Base-by-base conservation (phyloP, 202 grass and related monocot species). In the Brachypodium distachyon region DNA sequence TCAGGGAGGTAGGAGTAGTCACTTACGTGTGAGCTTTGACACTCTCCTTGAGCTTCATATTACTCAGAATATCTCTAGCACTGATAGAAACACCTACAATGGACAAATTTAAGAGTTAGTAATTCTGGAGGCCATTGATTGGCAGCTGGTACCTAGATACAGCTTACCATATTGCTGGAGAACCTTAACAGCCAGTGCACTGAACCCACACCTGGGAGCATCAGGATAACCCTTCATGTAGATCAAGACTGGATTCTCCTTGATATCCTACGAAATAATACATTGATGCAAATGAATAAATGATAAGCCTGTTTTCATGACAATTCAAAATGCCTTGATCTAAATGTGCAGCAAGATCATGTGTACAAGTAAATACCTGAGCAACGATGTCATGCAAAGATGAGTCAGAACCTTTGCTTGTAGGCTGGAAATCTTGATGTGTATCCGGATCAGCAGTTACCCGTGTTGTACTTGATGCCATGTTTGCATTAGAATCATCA, bases 161-260 rank as follows among this genome's bases (percentile, higher is more conserved):
- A 69, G 59, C 29, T 85, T 85, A 99, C 96, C 76, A 78, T 99
- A 99, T 73, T 77, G 87, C 46, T 96, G 78, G 40, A 99, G 87
- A 67, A 99, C 87, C 79, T 95, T 99, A 40, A 99, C 83, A 36
- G 96, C 96, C 61, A 99, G 55, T 64, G 96, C 92, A 68, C 96
- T 99, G 61, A 99, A 95, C 38, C 91, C 89, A 72, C 96, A 99
- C 53, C 85, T 87, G 51, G 96, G 91, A 83, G 89, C 85, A 65
- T 92, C 89, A 67, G 85, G 87, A 78, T 88, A 47, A 63, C 96
- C 92, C 74, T 99, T 99, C 92, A 95, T 99, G 73, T 93, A 99
- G 74, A 95, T 88, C 37, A 99, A 53, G 5, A 99, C 78, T 44
- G 87, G 77, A 29, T 90, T 92, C 52, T 89, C 78, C 81, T 93